phyloP scores from a whole-genome alignment of 139 green algal genomes.

The Chlamydomonas applanata region DNA sequence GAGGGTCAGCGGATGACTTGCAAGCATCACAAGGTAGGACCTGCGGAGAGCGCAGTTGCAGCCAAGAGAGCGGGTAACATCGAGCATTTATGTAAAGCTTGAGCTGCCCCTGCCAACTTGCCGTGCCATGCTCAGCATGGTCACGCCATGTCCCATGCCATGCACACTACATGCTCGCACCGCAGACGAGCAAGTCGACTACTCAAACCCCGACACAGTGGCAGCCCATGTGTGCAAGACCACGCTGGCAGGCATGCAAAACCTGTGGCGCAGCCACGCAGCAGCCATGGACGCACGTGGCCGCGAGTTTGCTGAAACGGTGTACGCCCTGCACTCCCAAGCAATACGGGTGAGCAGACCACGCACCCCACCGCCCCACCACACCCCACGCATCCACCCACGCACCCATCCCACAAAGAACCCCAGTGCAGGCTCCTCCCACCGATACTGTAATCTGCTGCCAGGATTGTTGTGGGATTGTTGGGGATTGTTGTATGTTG shows the following conservation, averaged over 20 bases:
- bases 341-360: conserved; percentile 12
- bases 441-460: neutral
- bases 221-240: conserved; percentile 34
- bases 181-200: conserved; percentile 22
- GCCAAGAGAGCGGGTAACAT: too few relatives aligned
- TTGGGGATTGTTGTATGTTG: neutral
- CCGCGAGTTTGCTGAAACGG: conserved; percentile 20
- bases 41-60: too few relatives aligned
- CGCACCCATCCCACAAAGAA: neutral
- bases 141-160: neutral
- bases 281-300: conserved; percentile 35
- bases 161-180: neutral
- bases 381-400: neutral
- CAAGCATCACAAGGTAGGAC: too few relatives aligned
- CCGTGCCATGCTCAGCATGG: neutral
- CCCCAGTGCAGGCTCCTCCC: neutral
- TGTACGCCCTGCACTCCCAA: conserved; percentile 24
- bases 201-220: conserved; percentile 32
- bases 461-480: neutral
- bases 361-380: neutral
- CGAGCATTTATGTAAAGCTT: too few relatives aligned
- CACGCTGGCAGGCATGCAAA: conserved; percentile 39
- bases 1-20: too few relatives aligned
- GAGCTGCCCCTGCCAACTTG: too few relatives aligned
- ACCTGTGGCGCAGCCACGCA: conserved; percentile 38